Evolutionary conservation across 2,329 filamentous ascomycete species (phyloP).

Genomic region (Colletotrichum abscissum): DNA sequence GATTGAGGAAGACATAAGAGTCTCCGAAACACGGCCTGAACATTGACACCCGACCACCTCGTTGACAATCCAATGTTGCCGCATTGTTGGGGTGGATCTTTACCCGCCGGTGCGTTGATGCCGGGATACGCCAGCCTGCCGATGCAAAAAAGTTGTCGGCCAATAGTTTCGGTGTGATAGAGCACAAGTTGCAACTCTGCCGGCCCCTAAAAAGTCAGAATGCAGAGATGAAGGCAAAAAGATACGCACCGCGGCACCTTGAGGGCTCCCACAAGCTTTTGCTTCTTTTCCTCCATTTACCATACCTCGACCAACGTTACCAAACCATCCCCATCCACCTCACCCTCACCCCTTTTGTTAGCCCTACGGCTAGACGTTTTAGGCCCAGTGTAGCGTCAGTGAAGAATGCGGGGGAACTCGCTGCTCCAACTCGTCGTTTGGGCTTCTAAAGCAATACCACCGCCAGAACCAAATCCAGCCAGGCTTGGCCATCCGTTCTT

Average conservation of each 20-base stretch:
- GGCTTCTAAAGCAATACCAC: neutral
- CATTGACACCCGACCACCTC: neutral
- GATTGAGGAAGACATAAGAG: neutral
- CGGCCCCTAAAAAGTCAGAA: neutral
- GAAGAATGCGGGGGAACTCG: neutral
- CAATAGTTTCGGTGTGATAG: slow-evolving; percentile 3
- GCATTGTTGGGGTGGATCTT: slow-evolving; percentile 13
- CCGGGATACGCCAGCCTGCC: slow-evolving; percentile 25
- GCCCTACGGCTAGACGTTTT: neutral
- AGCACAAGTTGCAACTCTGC: neutral
- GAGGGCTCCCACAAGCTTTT: neutral
- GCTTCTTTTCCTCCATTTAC: neutral
- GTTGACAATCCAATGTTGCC: neutral
- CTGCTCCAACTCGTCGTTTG: neutral
- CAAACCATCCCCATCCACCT: neutral
- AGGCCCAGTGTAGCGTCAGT: slow-evolving; percentile 1
- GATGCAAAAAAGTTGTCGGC: neutral
- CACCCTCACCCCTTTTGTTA: neutral
- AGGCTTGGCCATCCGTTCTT: neutral
- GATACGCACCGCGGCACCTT: neutral
- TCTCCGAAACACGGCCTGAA: slow-evolving; percentile 19
- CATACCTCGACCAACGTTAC: too few relatives aligned
- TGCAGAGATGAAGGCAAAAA: neutral
- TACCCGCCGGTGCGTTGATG: neutral
- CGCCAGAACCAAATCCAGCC: too few relatives aligned